Base-by-base conservation (phyloP, 2,329 filamentous ascomycete species). In the Camptophora hylomeconis region DNA sequence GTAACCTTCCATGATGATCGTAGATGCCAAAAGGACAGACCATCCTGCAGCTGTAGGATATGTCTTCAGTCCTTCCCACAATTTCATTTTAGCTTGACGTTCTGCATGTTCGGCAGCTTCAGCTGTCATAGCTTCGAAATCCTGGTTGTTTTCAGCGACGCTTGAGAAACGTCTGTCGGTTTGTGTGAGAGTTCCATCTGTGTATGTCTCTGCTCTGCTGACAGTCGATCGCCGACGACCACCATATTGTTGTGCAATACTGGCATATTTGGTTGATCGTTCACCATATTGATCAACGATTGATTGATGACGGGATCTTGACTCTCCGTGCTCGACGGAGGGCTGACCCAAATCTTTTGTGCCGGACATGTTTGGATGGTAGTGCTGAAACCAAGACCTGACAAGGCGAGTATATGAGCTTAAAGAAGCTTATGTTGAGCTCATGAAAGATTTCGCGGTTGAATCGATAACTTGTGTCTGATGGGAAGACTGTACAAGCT, bases 1-100 rank as follows among this genome's bases (percentile, higher is more conserved):
- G 58, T 87, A 92, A 80, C 82, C 53, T 92, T 82, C 45, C 45
- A 48, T 48, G n/a, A 48, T 39, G 22, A 48, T 35, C 20, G 43
- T 46, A 10, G 41, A 40, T 2, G 40, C 43, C 10, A 48, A 28
- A 7, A 48, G 33, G 23, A 42, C 33, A 14, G 45, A 44, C 45
- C 45, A 48, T 12, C 39, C 35, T 7, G 44, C 44, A 1, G 45
- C 45, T 27, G 41, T 46, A 10, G 46, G 46, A 36, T 47, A 48
- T 11, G 42, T 38, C 7, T 23, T 31, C 19, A 43, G 25, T 1
- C 42, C 46, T 17, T 36, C 34, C 4, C 40, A 20, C 10, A 48
- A 39, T 1, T 42, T 45, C 34, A 48, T 40, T 20, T 32, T 30
- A 24, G 44, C 43, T 18, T 49, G 45, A 4, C 35, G 35, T 15